Evolutionary conservation across 2,329 filamentous ascomycete species (phyloP).

Genomic region (Stemphylium vesicarium): DNA sequence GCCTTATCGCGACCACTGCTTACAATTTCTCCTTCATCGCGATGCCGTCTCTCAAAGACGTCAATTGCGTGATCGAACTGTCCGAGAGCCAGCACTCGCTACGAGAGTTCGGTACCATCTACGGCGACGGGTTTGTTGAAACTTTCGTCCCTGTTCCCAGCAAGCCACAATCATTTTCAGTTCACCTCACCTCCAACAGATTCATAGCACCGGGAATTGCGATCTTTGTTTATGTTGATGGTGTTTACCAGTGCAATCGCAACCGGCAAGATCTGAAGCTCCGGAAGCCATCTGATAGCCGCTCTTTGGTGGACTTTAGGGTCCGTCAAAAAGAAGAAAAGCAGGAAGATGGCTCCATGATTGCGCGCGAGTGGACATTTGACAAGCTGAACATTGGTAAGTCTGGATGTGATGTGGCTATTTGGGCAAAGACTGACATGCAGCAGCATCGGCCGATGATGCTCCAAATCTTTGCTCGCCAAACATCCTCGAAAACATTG

Average conservation of each 20-base stretch:
- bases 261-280: slow-evolving; percentile 54
- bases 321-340: slow-evolving; percentile 62
- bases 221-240: slow-evolving; percentile 64
- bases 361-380: slow-evolving; percentile 62
- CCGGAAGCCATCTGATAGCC: slow-evolving; percentile 35
- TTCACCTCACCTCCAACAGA: slow-evolving; percentile 56
- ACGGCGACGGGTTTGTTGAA: slow-evolving; percentile 60
- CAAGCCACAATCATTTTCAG: slow-evolving; percentile 53
- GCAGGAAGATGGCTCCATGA: slow-evolving; percentile 53
- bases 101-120: slow-evolving; percentile 58
- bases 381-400: slow-evolving; percentile 57
- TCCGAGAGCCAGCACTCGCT: slow-evolving; percentile 50
- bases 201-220: slow-evolving; percentile 62
- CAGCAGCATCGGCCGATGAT: slow-evolving; percentile 48
- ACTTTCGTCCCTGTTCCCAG: slow-evolving; percentile 59
- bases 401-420: slow-evolving; percentile 1
- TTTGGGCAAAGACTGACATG: slow-evolving; percentile 14
- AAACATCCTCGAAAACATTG: slow-evolving; percentile 49
- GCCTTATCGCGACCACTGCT: background rate
- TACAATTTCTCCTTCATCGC: background rate
- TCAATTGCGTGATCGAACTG: slow-evolving; percentile 60
- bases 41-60: slow-evolving; percentile 62
- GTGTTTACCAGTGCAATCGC: slow-evolving; percentile 64
- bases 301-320: slow-evolving; percentile 55
- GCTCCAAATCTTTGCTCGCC: slow-evolving; percentile 39